A percentile compares a stretch with the other conserved stretches of the same genome.
These are phyloP conservation scores for Colletotrichum kahawae DNA, from an alignment of 2,329 filamentous ascomycete species.

Conservation along the genomic window DNA sequence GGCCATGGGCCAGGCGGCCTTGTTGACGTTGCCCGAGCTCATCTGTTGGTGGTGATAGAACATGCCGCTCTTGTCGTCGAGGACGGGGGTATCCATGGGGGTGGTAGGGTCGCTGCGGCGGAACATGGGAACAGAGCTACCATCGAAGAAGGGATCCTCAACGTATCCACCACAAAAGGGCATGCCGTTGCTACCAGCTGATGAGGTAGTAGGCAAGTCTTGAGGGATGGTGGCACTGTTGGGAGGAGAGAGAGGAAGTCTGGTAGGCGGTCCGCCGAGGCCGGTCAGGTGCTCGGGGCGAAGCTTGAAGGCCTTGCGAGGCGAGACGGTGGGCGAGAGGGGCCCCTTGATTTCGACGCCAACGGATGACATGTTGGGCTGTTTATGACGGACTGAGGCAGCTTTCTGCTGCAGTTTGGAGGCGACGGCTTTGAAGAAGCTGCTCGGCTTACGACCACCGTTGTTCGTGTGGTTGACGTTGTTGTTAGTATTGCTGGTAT, in stretches of 20 bases:
- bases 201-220: constrained; percentile 13
- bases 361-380: constrained; percentile 22
- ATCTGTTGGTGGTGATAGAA: constrained; percentile 28
- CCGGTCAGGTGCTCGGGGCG: constrained; percentile 27
- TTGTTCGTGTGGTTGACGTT: background rate
- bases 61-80: constrained; percentile 33
- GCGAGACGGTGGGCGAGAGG: constrained; percentile 23
- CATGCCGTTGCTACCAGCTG: constrained; percentile 10
- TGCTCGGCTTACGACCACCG: constrained; percentile 36
- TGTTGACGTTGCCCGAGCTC: constrained; percentile 24
- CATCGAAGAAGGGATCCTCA: constrained; percentile 44
- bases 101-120: constrained; percentile 37
- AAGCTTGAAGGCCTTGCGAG: constrained; percentile 37
- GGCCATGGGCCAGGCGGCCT: constrained; percentile 28
- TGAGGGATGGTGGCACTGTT: constrained; percentile 31
- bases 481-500: constrained; percentile 24
- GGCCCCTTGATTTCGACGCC: constrained; percentile 12
- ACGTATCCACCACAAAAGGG: constrained; percentile 40
- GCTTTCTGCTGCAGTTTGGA: constrained; percentile 46
- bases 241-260: constrained; percentile 24
- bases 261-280: constrained; percentile 21
- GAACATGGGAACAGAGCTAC: constrained; percentile 31
- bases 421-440: constrained; percentile 45
- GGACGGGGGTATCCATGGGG: constrained; percentile 42
- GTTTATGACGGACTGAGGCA: constrained; percentile 33